phyloP scores from a whole-genome alignment of 352 stramenopile species.

The Globisporangium solare region DNA sequence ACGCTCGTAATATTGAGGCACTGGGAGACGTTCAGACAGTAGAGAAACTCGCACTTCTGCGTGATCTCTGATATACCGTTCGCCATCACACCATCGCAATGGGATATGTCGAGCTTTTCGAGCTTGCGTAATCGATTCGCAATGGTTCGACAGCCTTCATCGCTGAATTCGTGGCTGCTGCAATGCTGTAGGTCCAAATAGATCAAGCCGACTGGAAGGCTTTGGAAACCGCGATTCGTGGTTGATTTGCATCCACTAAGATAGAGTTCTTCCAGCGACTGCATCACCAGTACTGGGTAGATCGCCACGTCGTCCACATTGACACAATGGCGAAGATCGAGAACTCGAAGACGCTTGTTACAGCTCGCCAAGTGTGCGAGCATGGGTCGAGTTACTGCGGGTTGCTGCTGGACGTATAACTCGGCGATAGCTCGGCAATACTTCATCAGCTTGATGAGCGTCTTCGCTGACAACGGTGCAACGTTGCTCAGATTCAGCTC shows the following conservation, averaged over 20 bases:
- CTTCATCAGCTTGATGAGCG: conserved; percentile 39
- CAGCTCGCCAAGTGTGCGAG: conserved; percentile 43
- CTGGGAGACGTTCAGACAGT: conserved; percentile 45
- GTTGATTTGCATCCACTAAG: conserved; percentile 34
- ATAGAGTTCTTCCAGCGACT: conserved; percentile 40
- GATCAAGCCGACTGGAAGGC: conserved; percentile 33
- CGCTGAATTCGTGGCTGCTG: conserved; percentile 17
- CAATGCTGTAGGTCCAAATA: conserved; percentile 29
- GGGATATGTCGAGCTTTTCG: conserved; percentile 38
- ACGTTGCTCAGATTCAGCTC: conserved; percentile 36
- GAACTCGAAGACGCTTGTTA: conserved; percentile 46
- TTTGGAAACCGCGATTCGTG: conserved; percentile 34
- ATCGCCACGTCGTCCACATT: conserved; percentile 55
- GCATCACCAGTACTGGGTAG: conserved; percentile 58
- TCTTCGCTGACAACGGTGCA: conserved; percentile 15
- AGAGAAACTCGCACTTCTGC: conserved; percentile 32
- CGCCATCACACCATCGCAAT: conserved; percentile 24
- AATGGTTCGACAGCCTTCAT: conserved; percentile 25
- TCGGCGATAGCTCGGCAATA: conserved; percentile 20
- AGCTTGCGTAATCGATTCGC: conserved; percentile 24
- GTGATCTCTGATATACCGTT: conserved; percentile 25
- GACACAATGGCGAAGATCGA: conserved; percentile 51
- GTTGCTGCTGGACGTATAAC: conserved; percentile 30
- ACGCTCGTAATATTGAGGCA: conserved; percentile 25
- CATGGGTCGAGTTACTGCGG: conserved; percentile 35